Percentiles rank a stretch among this genome's conserved stretches.
phyloP scores from a whole-genome alignment of 2,329 filamentous ascomycete genomes.

The Fusarium subglutinans region DNA sequence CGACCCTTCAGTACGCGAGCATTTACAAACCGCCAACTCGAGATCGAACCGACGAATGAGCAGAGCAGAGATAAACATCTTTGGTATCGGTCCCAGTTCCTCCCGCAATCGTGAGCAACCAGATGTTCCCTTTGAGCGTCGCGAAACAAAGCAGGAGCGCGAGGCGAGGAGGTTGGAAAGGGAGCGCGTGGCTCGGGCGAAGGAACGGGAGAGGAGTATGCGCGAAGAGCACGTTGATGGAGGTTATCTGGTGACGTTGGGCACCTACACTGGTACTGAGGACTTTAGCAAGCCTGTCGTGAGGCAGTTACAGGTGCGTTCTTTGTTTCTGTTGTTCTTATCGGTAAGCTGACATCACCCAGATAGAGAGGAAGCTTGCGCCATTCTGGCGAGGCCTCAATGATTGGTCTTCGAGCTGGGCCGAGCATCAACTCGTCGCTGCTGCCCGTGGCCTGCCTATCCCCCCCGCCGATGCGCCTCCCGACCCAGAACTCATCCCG shows the following conservation, averaged over 20 bases:
- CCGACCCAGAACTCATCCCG: conserved; percentile 70
- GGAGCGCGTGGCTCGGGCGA: conserved; percentile 77
- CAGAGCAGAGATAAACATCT: conserved; percentile 58
- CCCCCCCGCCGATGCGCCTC: conserved; percentile 84
- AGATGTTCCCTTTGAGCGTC: conserved; percentile 66
- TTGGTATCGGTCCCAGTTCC: conserved; percentile 54
- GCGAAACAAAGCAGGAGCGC: conserved; percentile 90
- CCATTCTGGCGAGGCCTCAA: conserved; percentile 96
- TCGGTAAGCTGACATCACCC: conserved; percentile 29
- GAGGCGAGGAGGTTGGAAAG: conserved; percentile 87
- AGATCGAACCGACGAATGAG: conserved; percentile 46
- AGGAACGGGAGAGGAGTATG: conserved; percentile 91
- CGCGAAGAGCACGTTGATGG: conserved; percentile 93
- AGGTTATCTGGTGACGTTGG: conserved; percentile 92
- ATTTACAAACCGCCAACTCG: conserved; percentile 26
- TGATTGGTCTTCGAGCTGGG: conserved; percentile 89
- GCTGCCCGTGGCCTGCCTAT: conserved; percentile 85
- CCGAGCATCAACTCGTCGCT: conserved; percentile 93
- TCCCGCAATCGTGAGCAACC: conserved; percentile 51
- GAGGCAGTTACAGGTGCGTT: conserved; percentile 84
- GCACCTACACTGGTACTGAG: conserved; percentile 90
- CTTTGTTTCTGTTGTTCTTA: background rate
- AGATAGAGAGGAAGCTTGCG: conserved; percentile 93
- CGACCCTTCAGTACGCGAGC: conserved; percentile 38
- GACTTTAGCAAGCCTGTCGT: conserved; percentile 93